Conservation (phyloP, 192 early-diverging fungal species). For the Coemansia sp. region DNA sequence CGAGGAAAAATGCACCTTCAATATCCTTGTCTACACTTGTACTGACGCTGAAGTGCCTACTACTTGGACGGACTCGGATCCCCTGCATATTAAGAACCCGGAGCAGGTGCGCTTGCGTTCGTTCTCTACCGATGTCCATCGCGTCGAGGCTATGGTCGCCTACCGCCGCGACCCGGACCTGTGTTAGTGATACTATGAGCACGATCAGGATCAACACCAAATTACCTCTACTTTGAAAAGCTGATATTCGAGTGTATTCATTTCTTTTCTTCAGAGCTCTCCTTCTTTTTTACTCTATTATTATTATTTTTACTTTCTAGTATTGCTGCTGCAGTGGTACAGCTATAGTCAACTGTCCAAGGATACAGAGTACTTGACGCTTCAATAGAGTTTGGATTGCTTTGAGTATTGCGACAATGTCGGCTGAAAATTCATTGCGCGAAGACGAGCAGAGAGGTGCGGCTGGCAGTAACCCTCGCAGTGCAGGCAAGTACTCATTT, state of each 20-base stretch:
- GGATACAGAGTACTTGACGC: not conserved
- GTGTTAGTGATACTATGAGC: constrained; percentile 14
- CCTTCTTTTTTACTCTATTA: not conserved
- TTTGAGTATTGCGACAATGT: not conserved
- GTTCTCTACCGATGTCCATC: constrained; percentile 83
- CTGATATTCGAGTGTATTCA: constrained; percentile 1
- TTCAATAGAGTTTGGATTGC: not conserved
- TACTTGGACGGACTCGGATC: constrained; percentile 84
- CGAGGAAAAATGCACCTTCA: constrained; percentile 90
- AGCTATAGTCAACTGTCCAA: not conserved
- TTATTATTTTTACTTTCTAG: constrained; percentile 5
- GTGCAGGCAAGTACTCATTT: constrained; percentile 18
- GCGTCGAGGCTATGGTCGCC: constrained; percentile 83
- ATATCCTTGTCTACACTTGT: constrained; percentile 87
- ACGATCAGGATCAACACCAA: not conserved
- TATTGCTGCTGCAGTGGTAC: not conserved
- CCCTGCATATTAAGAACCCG: constrained; percentile 77
- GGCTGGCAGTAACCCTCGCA: constrained; percentile 8
- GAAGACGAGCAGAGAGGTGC: constrained; percentile 7
- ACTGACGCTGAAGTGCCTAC: constrained; percentile 82
- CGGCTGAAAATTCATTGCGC: not conserved
- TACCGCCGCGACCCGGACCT: constrained; percentile 73
- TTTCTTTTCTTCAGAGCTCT: not conserved
- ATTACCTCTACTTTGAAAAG: constrained; percentile 8
- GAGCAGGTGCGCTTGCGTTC: constrained; percentile 84